Conservation (phyloP, 805 yeast genomes). For the Starmerella tilneyi region DNA sequence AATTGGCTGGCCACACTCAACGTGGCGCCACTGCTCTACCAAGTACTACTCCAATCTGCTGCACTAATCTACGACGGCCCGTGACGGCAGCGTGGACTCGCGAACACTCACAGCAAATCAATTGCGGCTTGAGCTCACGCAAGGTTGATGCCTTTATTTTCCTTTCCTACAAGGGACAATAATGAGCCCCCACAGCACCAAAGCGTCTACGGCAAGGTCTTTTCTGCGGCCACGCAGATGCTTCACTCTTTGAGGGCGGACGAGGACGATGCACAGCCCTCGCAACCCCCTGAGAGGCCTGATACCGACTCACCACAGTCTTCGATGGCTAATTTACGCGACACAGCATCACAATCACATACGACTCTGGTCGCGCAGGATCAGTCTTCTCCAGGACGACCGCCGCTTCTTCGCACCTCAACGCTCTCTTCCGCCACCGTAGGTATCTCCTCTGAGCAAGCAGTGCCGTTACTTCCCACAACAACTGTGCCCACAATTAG, state of each 20-base stretch:
- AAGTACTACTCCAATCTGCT: too few relatives aligned
- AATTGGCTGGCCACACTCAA: too few relatives aligned
- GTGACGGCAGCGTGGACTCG: too few relatives aligned
- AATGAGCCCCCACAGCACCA: constrained; percentile 3
- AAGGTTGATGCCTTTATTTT: constrained; percentile 15
- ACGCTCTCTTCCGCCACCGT: constrained; percentile 16
- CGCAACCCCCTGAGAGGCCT: not conserved
- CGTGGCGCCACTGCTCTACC: too few relatives aligned
- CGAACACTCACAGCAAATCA: not conserved
- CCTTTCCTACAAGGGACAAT: constrained; percentile 20
- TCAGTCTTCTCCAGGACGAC: not conserved
- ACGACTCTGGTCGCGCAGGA: not conserved
- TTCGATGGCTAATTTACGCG: not conserved
- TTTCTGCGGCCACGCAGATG: constrained; percentile 22
- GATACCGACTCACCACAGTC: not conserved
- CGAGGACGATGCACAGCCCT: constrained; percentile 6
- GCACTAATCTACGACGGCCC: too few relatives aligned
- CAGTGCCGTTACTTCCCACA: constrained; percentile 16
- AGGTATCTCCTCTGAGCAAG: constrained; percentile 17
- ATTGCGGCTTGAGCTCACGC: not conserved
- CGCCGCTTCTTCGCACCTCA: constrained; percentile 7
- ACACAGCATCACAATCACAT: not conserved
- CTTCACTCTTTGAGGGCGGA: constrained; percentile 17
- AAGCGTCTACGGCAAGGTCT: constrained; percentile 19
- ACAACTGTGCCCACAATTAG: not conserved